Evolutionary conservation across 2,329 filamentous ascomycete genomes (phyloP).

Genomic region (Microsporum ferrugineum): DNA sequence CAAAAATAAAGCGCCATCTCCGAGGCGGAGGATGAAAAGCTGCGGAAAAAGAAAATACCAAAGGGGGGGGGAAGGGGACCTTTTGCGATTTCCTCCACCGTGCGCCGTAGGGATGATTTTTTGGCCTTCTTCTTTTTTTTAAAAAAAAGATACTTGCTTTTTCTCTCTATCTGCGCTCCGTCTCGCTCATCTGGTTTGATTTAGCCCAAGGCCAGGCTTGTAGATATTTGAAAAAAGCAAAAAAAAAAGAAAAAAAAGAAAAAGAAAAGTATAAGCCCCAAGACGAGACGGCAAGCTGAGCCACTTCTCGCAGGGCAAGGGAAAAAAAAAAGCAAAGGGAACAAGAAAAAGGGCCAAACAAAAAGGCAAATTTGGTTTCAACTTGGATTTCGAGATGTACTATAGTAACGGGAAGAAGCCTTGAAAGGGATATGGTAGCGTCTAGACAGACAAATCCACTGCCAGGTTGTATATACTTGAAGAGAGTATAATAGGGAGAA

Average conservation of each 20-base stretch:
- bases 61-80: background rate
- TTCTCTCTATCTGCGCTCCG: background rate
- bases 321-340: background rate
- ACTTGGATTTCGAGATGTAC: background rate
- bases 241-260: background rate
- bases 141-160: background rate
- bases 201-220: background rate
- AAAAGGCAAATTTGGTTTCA: background rate
- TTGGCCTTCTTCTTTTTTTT: background rate
- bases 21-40: background rate
- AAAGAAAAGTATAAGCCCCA: background rate
- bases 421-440: background rate
- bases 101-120: background rate
- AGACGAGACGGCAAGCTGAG: constrained; percentile 1
- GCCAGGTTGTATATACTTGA: background rate
- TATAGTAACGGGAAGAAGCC: background rate
- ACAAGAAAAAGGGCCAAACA: background rate
- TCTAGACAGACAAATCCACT: background rate
- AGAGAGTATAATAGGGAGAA: too few relatives aligned
- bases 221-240: background rate
- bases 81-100: background rate
- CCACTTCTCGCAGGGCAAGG: background rate
- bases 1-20: background rate
- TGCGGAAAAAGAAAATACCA: constrained; percentile 2
- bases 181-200: background rate